Base-by-base conservation (phyloP, 495 filamentous ascomycete species). In the Xylaria bambusicola region DNA sequence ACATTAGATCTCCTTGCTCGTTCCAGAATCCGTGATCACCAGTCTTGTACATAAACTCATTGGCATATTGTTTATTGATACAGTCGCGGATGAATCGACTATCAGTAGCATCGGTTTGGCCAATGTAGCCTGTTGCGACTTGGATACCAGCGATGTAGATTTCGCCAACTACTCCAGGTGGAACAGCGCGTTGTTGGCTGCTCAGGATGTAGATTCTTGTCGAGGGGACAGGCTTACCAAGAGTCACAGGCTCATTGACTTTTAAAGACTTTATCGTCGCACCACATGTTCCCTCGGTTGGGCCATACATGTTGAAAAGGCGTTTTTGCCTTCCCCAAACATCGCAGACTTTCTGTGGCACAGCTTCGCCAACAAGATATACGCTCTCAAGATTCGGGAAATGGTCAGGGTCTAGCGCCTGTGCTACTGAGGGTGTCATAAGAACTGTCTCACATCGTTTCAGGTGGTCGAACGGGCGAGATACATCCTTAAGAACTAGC, bases 101-200 rank as follows among this genome's bases (percentile, higher is more conserved):
- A 1, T 15, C 48, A 0, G 51, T 68, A 24, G 49, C 44, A 10
- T 71, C 61, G 1, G 64, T 56, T 13, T 13, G 56, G 18, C 62
- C 66, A 26, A 75, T 59, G 60, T 78, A 78, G 1, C 74, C 74
- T 6, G 42, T 26, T 8, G 71, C 54, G 6, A 77, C 67, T 58
- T 76, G 74, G 8, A 73, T 60, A 4, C 75, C 75, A 36, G 66
- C 68, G 7, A 73, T 29, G 40, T 60, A 72, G 24, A 78, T 72
- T 51, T 78, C 73, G 1, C 75, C 75, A 40, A 66, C 36, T 0
- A 67, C 65, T 0, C 73, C 71, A 0, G 27, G 50, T 3, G 72
- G 70, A 7, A 58, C 46, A 2, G 62, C 58, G 8, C 59, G 20
- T 6, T 29, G 35, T 6, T 63, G 31, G 23, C 48, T 13, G 46